Evolutionary conservation across 2,329 filamentous ascomycete species (phyloP).

Genomic region (Stemphylium beticola): DNA sequence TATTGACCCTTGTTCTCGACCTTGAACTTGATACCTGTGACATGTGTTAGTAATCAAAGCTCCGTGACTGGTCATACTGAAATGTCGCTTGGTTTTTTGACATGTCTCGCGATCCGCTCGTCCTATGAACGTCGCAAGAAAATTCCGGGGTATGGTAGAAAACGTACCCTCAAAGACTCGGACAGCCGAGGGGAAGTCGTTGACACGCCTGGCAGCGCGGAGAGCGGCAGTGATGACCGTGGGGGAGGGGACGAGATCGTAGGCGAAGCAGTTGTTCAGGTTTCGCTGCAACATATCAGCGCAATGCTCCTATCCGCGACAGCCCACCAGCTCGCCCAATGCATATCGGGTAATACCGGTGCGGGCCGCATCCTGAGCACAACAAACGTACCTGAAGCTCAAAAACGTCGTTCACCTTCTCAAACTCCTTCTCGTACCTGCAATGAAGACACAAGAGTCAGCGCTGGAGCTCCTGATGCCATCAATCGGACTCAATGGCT

Average conservation of each 20-base stretch:
- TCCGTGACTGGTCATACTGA: conserved; percentile 9
- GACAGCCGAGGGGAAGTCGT: conserved; percentile 98
- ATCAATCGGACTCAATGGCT: conserved; percentile 40
- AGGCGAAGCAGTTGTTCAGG: conserved; percentile 99
- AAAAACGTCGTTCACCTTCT: conserved; percentile 96
- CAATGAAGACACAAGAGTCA: conserved; percentile 34
- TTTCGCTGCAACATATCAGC: conserved; percentile 68
- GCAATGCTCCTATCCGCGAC: conserved; percentile 1
- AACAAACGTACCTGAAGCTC: conserved; percentile 86
- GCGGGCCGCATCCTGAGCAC: conserved; percentile 7
- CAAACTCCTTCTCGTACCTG: conserved; percentile 99
- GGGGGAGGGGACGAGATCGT: conserved; percentile 97
- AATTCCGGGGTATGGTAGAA: neutral
- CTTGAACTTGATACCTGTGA: conserved; percentile 93
- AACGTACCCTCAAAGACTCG: conserved; percentile 94
- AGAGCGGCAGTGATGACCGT: conserved; percentile 90
- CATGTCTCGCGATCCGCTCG: neutral
- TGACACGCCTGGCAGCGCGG: conserved; percentile 91
- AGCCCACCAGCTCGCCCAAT: conserved; percentile 9
- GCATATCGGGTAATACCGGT: conserved; percentile 23
- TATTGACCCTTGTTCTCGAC: conserved; percentile 99
- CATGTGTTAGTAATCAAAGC: conserved; percentile 32
- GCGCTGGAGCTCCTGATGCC: conserved; percentile 26
- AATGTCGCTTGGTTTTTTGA: neutral
- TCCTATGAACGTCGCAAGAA: neutral